These are phyloP conservation scores for Heliamphora exappendiculata DNA, from an alignment of 148 eudicot genomes.

Conservation along the genomic window DNA sequence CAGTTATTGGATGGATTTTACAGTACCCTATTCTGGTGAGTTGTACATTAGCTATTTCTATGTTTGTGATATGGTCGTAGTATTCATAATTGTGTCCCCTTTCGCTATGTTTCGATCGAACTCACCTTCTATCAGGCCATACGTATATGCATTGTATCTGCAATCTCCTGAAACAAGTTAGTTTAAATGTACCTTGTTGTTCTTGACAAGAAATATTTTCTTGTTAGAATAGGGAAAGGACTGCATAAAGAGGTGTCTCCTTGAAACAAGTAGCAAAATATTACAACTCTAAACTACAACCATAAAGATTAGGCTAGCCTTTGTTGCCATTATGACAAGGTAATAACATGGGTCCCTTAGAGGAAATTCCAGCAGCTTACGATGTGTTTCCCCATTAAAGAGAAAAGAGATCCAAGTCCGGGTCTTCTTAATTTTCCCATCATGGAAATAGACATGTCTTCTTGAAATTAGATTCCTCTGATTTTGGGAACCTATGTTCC, in stretches of 20 bases:
- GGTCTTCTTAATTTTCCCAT: too few species aligned
- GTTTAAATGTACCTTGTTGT: not conserved
- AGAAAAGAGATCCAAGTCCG: too few species aligned
- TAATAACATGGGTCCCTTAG: too few species aligned
- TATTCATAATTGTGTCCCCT: not conserved
- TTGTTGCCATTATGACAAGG: too few species aligned
- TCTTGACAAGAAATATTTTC: not conserved
- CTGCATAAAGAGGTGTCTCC: not conserved
- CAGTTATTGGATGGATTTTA: conserved; percentile 51
- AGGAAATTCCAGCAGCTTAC: too few species aligned
- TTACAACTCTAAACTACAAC: too few species aligned
- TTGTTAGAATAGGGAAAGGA: not conserved
- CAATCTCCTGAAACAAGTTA: not conserved
- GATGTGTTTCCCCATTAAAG: too few species aligned
- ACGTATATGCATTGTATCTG: not conserved
- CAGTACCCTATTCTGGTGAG: conserved; percentile 37
- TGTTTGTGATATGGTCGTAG: not conserved
- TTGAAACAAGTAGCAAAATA: too few species aligned
- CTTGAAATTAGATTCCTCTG: too few species aligned
- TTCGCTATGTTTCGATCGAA: not conserved
- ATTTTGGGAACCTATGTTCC: too few species aligned
- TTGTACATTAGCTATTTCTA: not conserved
- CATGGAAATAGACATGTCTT: too few species aligned
- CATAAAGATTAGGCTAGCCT: too few species aligned
- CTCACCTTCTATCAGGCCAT: not conserved